Conservation (phyloP, 148 eudicot species). For the Dianthus caryophyllus region DNA sequence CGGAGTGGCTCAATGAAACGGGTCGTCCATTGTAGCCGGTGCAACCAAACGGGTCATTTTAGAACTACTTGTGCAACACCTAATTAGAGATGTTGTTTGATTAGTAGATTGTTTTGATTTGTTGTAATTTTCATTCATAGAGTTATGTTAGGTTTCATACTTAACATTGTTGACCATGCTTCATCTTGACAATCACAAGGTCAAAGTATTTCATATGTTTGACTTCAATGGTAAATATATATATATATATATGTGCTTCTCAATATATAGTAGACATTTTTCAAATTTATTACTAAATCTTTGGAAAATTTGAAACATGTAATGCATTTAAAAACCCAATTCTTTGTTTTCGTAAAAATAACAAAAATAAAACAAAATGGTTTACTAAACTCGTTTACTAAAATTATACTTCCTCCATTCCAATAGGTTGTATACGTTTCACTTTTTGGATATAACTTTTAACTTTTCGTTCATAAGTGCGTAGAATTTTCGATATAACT, state of each 20-base stretch:
- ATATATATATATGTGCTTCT: not conserved
- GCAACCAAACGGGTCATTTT: conserved; percentile 76
- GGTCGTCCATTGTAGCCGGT: conserved; percentile 72
- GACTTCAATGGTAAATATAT: not conserved
- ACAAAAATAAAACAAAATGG: too few species aligned
- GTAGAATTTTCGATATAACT: too few species aligned
- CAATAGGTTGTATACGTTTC: too few species aligned
- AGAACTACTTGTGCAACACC: conserved; percentile 73
- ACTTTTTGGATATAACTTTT: too few species aligned
- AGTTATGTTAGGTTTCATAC: conserved; percentile 5
- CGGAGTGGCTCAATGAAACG: conserved; percentile 39
- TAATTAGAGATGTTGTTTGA: conserved; percentile 32
- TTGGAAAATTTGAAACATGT: not conserved
- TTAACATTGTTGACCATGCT: not conserved
- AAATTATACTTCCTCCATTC: too few species aligned
- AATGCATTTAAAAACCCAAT: too few species aligned
- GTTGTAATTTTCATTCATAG: not conserved
- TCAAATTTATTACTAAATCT: not conserved
- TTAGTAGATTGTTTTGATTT: not conserved
- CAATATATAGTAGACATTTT: not conserved
- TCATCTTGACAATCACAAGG: not conserved
- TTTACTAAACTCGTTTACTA: too few species aligned
- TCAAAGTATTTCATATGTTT: not conserved
- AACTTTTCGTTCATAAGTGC: too few species aligned
- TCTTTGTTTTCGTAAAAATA: too few species aligned